These are phyloP conservation scores for Podospora comata DNA, from an alignment of 495 filamentous ascomycete species.

Conservation along the genomic window DNA sequence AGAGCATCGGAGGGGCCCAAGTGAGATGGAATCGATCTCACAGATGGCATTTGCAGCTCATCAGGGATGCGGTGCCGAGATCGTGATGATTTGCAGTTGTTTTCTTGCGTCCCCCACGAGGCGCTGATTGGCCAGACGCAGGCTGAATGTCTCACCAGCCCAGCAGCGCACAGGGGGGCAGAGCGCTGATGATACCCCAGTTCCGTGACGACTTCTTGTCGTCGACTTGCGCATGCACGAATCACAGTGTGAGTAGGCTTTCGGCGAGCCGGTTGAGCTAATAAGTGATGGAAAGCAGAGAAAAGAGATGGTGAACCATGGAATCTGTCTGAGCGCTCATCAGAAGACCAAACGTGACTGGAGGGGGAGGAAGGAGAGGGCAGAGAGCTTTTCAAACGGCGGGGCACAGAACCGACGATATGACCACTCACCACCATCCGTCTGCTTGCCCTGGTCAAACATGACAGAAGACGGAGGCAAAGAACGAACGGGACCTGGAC, in stretches of 20 bases:
- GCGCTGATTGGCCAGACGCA: neutral
- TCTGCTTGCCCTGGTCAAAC: neutral
- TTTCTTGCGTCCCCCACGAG: neutral
- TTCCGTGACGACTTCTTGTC: slow-evolving; percentile 3
- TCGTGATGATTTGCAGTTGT: neutral
- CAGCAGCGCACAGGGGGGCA: neutral
- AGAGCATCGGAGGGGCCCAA: neutral
- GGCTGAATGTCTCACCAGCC: neutral
- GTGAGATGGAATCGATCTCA: neutral
- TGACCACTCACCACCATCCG: neutral
- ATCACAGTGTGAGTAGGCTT: neutral
- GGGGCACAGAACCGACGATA: neutral
- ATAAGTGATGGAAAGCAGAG: neutral
- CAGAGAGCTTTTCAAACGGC: neutral
- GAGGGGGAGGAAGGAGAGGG: neutral
- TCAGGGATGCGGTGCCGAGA: neutral
- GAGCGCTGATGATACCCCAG: slow-evolving; percentile 1
- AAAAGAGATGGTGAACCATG: neutral
- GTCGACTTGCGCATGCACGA: neutral
- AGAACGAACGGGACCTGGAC: neutral
- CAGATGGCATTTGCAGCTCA: neutral
- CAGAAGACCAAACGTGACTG: neutral
- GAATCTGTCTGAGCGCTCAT: neutral
- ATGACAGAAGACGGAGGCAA: neutral
- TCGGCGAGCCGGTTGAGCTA: neutral